Evolutionary conservation across 352 stramenopile species (phyloP), one percentile per base, ranked within the genome.

Genomic region (Globisporangium alternatum): DNA sequence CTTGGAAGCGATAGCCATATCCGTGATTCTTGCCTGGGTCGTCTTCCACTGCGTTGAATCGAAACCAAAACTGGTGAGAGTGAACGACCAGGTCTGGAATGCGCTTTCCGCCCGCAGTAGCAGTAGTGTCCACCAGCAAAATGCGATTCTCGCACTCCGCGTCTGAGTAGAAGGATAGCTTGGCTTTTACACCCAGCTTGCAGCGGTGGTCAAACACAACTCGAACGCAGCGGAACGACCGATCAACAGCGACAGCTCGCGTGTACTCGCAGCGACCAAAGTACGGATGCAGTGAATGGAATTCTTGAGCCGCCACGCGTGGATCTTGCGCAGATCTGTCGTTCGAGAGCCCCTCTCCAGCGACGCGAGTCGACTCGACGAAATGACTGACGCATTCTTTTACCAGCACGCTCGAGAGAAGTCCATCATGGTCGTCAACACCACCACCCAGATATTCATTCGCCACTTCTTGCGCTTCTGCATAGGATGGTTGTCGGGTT

Each of bases 361-460:
- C 88, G 45, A 93, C 81, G 30, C 77, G 72, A 8, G 88, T 95
- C 1, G 88, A 94, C 51, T 89, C 78, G 19, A 93, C 80, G 65
- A 96, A 92, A 56, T 96, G 88, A 54, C 71, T 89, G 30, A 95
- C 83, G 54, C 88, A 96, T 49, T 96, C 88, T 51, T 93, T 81
- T 12, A 96, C 83, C 6, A 96, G 62, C 5, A 94, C 78, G 60
- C 75, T 89, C 3, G 83, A 90, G 10, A 95, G 67, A 7, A 89
- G 31, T 2, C 74, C 78, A 33, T 89, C 79, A 21, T 89, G 78
- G 39, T 88, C 78, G 61, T 89, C 68, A 7, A 86, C 45, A n/a
- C 70, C 65, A 45, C 75, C 72, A 45, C 73, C 67, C 52, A 90
- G 49, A 54, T 89, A 87, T 31, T 76, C 69, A 22, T 68, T 88